phyloP scores from a whole-genome alignment of 2,329 filamentous ascomycete species.

The Aspergillus thermomutatus region DNA sequence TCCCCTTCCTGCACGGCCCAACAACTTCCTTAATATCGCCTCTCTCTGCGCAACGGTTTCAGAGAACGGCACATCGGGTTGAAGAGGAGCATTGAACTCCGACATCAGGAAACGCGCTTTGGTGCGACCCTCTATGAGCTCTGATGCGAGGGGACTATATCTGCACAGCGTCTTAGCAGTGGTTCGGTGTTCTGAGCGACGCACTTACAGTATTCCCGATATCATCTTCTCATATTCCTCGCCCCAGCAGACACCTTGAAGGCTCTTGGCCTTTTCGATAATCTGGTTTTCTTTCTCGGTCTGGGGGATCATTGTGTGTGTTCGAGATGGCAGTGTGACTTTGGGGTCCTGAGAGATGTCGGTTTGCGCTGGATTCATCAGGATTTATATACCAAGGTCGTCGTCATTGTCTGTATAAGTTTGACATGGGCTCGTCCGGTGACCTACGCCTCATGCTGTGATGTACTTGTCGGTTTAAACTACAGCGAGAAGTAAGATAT shows the following conservation, averaged over 20 bases:
- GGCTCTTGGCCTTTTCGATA: neutral
- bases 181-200: neutral
- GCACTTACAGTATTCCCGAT: slow-evolving; percentile 13
- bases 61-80: neutral
- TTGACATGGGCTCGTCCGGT: neutral
- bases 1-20: neutral
- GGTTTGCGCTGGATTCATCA: neutral
- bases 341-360: neutral
- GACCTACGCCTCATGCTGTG: neutral
- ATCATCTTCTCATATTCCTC: neutral
- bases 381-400: neutral
- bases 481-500: neutral
- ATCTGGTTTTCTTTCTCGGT: neutral
- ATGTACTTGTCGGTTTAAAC: neutral
- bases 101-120: neutral
- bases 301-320: neutral
- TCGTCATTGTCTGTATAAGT: neutral
- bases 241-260: neutral
- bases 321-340: neutral
- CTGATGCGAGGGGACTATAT: neutral
- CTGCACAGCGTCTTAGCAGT: neutral
- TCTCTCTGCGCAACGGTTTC: neutral
- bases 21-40: neutral
- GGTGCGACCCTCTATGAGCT: neutral
- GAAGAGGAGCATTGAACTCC: neutral